Base-by-base conservation (phyloP, 805 yeast species). In the Starmerella powellii region DNA sequence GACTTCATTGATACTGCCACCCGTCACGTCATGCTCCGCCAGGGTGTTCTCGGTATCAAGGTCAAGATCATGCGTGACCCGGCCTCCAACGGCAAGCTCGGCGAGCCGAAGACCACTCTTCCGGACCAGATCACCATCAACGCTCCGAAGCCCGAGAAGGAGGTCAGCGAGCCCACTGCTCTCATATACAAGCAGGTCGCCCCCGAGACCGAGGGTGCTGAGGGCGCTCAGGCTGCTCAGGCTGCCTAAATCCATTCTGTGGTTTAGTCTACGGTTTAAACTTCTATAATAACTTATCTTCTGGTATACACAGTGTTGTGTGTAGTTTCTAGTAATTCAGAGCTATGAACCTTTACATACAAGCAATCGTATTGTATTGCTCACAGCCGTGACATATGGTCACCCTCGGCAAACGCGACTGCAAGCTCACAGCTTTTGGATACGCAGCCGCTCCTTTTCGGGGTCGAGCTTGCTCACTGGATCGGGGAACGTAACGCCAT, bases 31-130 rank as follows among this genome's bases (percentile, higher is more conserved):
- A 77, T 91, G 69, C 81, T 91, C 78, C 87, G 97, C 79, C 97
- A 91, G 76, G 98, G 98, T 85, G 97, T 91, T 57, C 79, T 91
- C 67, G 98, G 98, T 80, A 80, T 91, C 70, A 88, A 84, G 80
- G 97, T 91, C 65, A 91, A 91, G 81, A 91, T 91, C 68, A 91
- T 91, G 98, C 85, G 84, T 70, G 97, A 88, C 78, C 95, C 97
- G 72, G 85, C 64, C 45, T 44, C 52, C 44, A 60, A 52, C 55
- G 58, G 61, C 54, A 58, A 55, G 60, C 48, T 56, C 34, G 64
- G 65, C 44, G 45, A 57, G 38, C 64, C 65, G 56, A 59, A 57
- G 57, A 57, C 64, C 36, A 74, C 95, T 48, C 76, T 87, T 67
- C 96, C 96, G 67, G 96, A 87, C 71, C 85, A 80, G 69, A 95